phyloP scores from a whole-genome alignment of 805 yeast species.

The Millerago galiae region DNA sequence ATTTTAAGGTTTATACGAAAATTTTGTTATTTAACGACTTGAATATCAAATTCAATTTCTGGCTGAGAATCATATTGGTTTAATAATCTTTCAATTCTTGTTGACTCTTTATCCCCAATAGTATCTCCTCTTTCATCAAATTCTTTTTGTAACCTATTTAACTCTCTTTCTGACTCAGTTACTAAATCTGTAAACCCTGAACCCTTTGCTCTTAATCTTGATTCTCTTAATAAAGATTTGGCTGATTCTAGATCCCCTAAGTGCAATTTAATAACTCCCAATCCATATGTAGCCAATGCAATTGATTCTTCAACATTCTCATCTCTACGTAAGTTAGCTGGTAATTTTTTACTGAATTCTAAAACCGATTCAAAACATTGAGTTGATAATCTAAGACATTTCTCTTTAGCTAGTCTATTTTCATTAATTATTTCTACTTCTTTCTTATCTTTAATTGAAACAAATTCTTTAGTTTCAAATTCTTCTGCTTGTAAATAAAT shows the following conservation, averaged over 20 bases:
- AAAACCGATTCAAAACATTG: conserved; percentile 39
- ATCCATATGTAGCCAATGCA: conserved; percentile 77
- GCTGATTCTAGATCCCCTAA: conserved; percentile 51
- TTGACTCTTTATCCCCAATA: conserved; percentile 6
- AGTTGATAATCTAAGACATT: conserved; percentile 28
- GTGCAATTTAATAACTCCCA: conserved; percentile 75
- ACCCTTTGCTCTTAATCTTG: conserved; percentile 63
- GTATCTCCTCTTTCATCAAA: conserved; percentile 5
- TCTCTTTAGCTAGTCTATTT: conserved; percentile 19
- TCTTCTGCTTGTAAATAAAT: conserved; percentile 62
- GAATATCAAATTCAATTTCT: conserved; percentile 17
- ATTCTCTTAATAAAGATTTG: conserved; percentile 54
- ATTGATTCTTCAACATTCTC: conserved; percentile 53
- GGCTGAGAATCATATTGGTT: conserved; percentile 9
- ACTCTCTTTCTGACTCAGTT: conserved; percentile 59
- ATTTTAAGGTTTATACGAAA: neutral
- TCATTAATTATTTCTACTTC: conserved; percentile 20
- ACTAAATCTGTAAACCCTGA: conserved; percentile 59
- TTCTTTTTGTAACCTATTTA: conserved; percentile 41
- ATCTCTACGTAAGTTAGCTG: conserved; percentile 29
- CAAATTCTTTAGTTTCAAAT: conserved; percentile 43
- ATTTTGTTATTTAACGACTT: conserved; percentile 7
- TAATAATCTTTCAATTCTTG: conserved; percentile 12
- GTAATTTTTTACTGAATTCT: conserved; percentile 35
- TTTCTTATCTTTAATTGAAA: conserved; percentile 23